Percentiles rank a stretch among this genome's conserved stretches.
phyloP scores from a whole-genome alignment of 2,329 filamentous ascomycete genomes.

The Sporothrix luriei region DNA sequence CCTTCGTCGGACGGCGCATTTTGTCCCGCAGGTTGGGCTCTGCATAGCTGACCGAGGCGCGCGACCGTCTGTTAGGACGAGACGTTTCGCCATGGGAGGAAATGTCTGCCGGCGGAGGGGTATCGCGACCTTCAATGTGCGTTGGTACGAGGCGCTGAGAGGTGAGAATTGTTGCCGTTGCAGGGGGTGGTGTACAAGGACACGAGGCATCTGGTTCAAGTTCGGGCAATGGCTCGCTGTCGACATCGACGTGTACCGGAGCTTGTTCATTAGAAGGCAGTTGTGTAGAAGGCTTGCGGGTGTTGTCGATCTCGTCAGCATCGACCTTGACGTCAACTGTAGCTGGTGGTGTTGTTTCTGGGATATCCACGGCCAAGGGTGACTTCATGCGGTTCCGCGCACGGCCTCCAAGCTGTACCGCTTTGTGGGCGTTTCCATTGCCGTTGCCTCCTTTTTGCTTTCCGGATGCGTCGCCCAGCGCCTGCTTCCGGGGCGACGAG shows the following conservation, averaged over 20 bases:
- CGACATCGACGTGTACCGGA: not conserved
- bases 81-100: conserved; percentile 59
- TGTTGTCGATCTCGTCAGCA: not conserved
- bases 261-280: conserved; percentile 34
- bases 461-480: conserved; percentile 39
- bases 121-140: conserved; percentile 49
- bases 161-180: not conserved
- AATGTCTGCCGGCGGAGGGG: conserved; percentile 63
- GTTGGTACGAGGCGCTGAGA: conserved; percentile 47
- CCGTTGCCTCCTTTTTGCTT: conserved; percentile 36
- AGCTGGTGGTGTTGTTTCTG: conserved; percentile 35
- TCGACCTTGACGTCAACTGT: conserved; percentile 21
- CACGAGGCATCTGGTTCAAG: conserved; percentile 18
- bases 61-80: conserved; percentile 67
- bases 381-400: conserved; percentile 37
- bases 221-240: not conserved
- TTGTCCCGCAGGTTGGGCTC: conserved; percentile 80
- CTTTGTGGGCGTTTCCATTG: conserved; percentile 31
- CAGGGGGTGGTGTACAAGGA: conserved; percentile 32
- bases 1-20: conserved; percentile 78
- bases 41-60: conserved; percentile 74
- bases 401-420: conserved; percentile 24
- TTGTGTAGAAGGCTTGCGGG: conserved; percentile 38
- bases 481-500: conserved; percentile 58
- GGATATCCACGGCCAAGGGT: conserved; percentile 41